phyloP scores from a whole-genome alignment of 2,329 filamentous ascomycete species.

The Ophiosphaerella narmari region DNA sequence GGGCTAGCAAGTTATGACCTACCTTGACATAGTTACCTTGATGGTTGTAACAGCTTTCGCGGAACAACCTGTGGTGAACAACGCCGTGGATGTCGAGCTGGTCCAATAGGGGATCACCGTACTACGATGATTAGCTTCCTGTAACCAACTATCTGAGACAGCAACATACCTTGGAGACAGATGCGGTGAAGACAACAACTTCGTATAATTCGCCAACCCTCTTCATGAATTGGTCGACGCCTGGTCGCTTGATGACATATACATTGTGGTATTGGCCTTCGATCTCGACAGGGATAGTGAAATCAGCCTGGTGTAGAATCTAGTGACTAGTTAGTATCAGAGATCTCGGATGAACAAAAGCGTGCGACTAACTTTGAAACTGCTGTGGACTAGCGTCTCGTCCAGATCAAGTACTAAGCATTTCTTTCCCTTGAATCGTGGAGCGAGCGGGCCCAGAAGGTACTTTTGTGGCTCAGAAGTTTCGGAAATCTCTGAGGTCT shows the following conservation, averaged over 20 bases:
- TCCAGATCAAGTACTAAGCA: conserved; percentile 95
- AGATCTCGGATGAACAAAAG: not conserved
- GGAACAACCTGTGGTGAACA: conserved; percentile 93
- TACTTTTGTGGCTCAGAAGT: conserved; percentile 62
- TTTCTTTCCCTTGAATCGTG: conserved; percentile 83
- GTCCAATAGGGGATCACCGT: conserved; percentile 93
- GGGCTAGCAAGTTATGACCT: conserved; percentile 10
- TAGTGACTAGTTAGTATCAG: conserved; percentile 48
- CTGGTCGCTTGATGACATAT: conserved; percentile 98
- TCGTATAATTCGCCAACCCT: conserved; percentile 96
- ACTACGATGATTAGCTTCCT: conserved; percentile 58
- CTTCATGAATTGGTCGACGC: conserved; percentile 99
- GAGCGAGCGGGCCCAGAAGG: conserved; percentile 79
- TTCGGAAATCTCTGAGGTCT: conserved; percentile 50
- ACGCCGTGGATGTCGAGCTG: conserved; percentile 97
- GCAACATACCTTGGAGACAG: conserved; percentile 82
- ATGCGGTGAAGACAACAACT: conserved; percentile 97
- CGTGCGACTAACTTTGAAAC: conserved; percentile 77
- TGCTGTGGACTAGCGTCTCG: conserved; percentile 96
- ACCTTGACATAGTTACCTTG: conserved; percentile 98
- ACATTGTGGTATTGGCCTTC: conserved; percentile 99
- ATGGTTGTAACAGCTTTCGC: conserved; percentile 98
- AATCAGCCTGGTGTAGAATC: conserved; percentile 97
- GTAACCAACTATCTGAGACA: not conserved
- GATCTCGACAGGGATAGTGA: conserved; percentile 98